These are phyloP conservation scores for Cucurbita argyrosperma DNA, from an alignment of 306 rosid genomes.

Conservation along the genomic window DNA sequence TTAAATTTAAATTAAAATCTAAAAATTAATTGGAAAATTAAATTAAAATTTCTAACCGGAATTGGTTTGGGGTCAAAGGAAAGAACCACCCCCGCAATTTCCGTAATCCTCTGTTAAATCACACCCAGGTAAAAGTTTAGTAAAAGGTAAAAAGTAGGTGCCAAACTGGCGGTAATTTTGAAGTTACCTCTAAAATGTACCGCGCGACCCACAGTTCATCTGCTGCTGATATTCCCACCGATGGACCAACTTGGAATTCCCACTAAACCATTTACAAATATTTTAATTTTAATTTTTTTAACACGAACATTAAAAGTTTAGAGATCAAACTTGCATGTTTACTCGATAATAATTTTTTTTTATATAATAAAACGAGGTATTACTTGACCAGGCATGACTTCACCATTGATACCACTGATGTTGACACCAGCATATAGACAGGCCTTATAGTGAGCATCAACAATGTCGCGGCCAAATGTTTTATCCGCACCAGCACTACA, in stretches of 20 bases:
- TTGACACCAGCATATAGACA: constrained; percentile 49
- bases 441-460: constrained; percentile 51
- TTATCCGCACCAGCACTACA: constrained; percentile 53
- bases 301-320: too few species aligned
- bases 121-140: neutral
- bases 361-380: too few species aligned
- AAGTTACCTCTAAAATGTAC: constrained; percentile 40
- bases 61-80: constrained; percentile 62
- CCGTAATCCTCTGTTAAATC: constrained; percentile 37
- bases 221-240: constrained; percentile 48
- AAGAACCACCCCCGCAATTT: constrained; percentile 44
- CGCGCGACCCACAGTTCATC: constrained; percentile 56
- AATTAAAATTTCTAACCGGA: constrained; percentile 15
- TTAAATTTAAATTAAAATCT: too few species aligned
- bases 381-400: constrained; percentile 74
- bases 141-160: neutral
- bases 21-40: neutral
- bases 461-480: constrained; percentile 53
- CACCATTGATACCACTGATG: constrained; percentile 53
- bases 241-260: constrained; percentile 70
- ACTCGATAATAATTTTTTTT: too few species aligned
- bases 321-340: too few species aligned
- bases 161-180: neutral
- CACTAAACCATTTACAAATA: constrained; percentile 6
- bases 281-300: too few species aligned